A percentile compares a stretch with the other conserved stretches of the same genome.
Conservation (phyloP, 306 rosid species). For the Betula pendula region DNA sequence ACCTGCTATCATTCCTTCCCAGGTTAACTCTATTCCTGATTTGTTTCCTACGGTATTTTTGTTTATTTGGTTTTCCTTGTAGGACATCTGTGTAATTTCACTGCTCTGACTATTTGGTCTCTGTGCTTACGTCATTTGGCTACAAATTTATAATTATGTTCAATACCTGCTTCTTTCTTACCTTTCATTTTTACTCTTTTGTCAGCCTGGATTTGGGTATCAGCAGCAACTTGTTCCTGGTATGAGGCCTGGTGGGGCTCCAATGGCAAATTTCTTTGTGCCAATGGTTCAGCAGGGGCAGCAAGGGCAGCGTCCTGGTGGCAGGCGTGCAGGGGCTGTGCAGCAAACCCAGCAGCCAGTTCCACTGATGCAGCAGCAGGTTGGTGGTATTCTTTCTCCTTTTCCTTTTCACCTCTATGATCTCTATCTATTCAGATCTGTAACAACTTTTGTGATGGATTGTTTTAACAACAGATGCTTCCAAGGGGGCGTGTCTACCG, state of each 20-base stretch:
- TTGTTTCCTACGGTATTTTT: not conserved
- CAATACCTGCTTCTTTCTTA: slow-evolving; percentile 1
- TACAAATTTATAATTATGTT: not conserved
- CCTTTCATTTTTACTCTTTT: slow-evolving; percentile 1
- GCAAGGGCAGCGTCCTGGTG: slow-evolving; percentile 95
- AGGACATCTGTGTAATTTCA: not conserved
- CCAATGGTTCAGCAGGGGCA: slow-evolving; percentile 99
- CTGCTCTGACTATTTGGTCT: slow-evolving; percentile 4
- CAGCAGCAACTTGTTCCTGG: slow-evolving; percentile 99
- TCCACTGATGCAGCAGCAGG: slow-evolving; percentile 95
- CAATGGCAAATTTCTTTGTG: slow-evolving; percentile 90
- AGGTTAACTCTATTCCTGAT: slow-evolving; percentile 56
- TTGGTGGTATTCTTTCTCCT: slow-evolving; percentile 20
- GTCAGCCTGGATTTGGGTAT: slow-evolving; percentile 96
- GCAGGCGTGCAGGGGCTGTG: slow-evolving; percentile 78
- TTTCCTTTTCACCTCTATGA: not conserved
- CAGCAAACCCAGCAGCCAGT: slow-evolving; percentile 91
- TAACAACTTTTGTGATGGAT: slow-evolving; percentile 22
- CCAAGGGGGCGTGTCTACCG: slow-evolving; percentile 95
- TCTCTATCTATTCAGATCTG: not conserved
- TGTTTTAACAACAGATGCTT: slow-evolving; percentile 61
- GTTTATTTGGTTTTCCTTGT: not conserved
- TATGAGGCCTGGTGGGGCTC: slow-evolving; percentile 96
- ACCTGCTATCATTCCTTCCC: slow-evolving; percentile 95
- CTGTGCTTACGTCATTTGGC: not conserved